These are phyloP conservation scores for Phytophthora pinifolia DNA, from an alignment of 352 stramenopile species.

Conservation along the genomic window DNA sequence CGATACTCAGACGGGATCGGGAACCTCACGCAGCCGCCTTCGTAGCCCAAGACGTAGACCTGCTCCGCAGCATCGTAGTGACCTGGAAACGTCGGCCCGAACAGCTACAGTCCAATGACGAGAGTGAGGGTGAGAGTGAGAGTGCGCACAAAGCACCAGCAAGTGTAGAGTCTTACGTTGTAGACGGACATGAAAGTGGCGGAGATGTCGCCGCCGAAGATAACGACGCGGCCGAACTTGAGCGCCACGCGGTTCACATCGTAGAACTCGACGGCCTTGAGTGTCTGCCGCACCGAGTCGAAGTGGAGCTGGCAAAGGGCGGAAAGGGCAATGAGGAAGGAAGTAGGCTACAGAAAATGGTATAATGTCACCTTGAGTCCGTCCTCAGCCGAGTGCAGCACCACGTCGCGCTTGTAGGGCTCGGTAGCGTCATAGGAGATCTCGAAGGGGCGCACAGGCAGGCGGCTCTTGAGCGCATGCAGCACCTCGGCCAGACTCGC, in stretches of 20 bases:
- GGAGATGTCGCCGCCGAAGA: conserved; percentile 77
- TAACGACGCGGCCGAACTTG: conserved; percentile 81
- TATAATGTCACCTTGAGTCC: conserved; percentile 39
- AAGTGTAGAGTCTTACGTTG: conserved; percentile 47
- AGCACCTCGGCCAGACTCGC: conserved; percentile 74
- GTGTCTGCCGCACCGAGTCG: conserved; percentile 62
- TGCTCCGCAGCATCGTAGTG: conserved; percentile 65
- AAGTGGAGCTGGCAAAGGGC: conserved; percentile 51
- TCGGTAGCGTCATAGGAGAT: conserved; percentile 73
- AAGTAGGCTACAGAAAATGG: background rate
- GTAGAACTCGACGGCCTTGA: conserved; percentile 80
- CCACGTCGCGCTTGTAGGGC: conserved; percentile 59
- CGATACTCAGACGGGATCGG: conserved; percentile 75
- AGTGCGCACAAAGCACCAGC: background rate
- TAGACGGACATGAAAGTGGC: conserved; percentile 89
- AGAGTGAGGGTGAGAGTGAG: background rate
- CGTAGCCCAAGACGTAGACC: conserved; percentile 79
- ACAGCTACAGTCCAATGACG: conserved; percentile 45
- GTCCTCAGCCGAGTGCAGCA: conserved; percentile 73
- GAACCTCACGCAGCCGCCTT: conserved; percentile 74
- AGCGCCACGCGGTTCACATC: conserved; percentile 73
- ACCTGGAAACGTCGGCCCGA: conserved; percentile 83
- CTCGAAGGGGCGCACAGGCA: conserved; percentile 74
- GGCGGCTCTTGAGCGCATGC: conserved; percentile 74
- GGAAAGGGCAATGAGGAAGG: background rate